Evolutionary conservation across 2,329 filamentous ascomycete species (phyloP).

Genomic region (Verticillium nubilum): DNA sequence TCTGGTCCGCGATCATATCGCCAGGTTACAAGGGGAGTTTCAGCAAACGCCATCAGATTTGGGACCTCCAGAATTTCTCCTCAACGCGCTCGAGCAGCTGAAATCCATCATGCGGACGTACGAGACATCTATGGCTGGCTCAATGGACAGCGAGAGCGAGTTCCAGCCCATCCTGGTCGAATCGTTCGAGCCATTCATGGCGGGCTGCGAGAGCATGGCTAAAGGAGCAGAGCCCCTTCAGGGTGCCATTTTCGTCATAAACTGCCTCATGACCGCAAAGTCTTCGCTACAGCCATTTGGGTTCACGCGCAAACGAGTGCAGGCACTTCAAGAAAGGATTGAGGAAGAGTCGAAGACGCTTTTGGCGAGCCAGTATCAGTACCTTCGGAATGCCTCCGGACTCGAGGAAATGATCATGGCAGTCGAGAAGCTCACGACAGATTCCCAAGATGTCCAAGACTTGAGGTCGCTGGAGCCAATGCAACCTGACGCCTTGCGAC

Average conservation of each 20-base stretch:
- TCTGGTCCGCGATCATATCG: constrained; percentile 74
- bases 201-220: constrained; percentile 66
- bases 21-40: constrained; percentile 67
- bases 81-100: constrained; percentile 74
- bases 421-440: constrained; percentile 33
- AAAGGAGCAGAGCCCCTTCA: constrained; percentile 53
- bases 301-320: constrained; percentile 55
- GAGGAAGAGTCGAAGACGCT: constrained; percentile 51
- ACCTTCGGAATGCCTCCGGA: constrained; percentile 71
- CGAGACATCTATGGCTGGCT: constrained; percentile 68
- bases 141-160: constrained; percentile 54
- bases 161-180: constrained; percentile 73
- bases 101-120: constrained; percentile 78
- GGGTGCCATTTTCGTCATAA: constrained; percentile 65
- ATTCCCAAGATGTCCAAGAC: constrained; percentile 39
- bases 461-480: constrained; percentile 50
- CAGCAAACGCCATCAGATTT: constrained; percentile 67
- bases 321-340: constrained; percentile 52
- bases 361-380: constrained; percentile 62
- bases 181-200: constrained; percentile 80
- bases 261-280: constrained; percentile 60
- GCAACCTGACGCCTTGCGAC: constrained; percentile 53
- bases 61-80: constrained; percentile 71
- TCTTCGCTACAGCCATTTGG: constrained; percentile 51
- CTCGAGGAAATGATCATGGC: constrained; percentile 58